Evolutionary conservation across 1,284 basidiomycete genomes (phyloP), one percentile per base, ranked within the genome.

Genomic region (Rhodotorula sp.): DNA sequence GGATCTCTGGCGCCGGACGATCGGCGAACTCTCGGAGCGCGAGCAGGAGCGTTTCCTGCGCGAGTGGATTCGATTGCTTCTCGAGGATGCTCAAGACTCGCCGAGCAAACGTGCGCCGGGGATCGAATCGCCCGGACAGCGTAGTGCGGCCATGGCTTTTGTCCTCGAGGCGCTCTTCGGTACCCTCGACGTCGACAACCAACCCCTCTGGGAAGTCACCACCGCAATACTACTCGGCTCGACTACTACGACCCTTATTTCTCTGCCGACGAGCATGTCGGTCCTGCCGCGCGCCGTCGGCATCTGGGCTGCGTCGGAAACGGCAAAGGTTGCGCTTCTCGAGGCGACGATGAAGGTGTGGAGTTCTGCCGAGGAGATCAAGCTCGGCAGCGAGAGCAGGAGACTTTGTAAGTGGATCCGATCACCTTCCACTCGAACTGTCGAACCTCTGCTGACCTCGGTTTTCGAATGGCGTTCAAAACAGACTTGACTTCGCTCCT

Each of bases 401-500:
- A 59, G 59, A 55, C 58, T 52, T 15, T 60, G 66, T 72, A 23
- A 70, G 61, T n/a, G 2, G 2, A 28, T 58, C 15, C 0, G 10
- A 15, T 45, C 45, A 18, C 2, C 34, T 6, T 28, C 28, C 5
- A 0, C 28, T 52, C 38, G 38, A 45, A 6, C 31, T 14, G 7
- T 5, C 2, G 2, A 10, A 2, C 23, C 28, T 8, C 2, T 2
- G 28, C 38, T 50, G 19, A 45, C 43, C 4, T 19, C 48, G 2
- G 0, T 15, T 43, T 43, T 3, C 68, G 90, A 14, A 43, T 12
- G 38, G 38, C 38, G 38, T 14, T 12, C 38, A 12, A 7, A 90
- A 89, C 79, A 78, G 71, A 66, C 60, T 58, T 90, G 31, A 91
- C 92, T 0, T 83, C 87, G 6, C 81, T 92, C 2, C 83, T 95